Evolutionary conservation across 2,329 filamentous ascomycete genomes (phyloP).

Genomic region (Penicillium sp.): DNA sequence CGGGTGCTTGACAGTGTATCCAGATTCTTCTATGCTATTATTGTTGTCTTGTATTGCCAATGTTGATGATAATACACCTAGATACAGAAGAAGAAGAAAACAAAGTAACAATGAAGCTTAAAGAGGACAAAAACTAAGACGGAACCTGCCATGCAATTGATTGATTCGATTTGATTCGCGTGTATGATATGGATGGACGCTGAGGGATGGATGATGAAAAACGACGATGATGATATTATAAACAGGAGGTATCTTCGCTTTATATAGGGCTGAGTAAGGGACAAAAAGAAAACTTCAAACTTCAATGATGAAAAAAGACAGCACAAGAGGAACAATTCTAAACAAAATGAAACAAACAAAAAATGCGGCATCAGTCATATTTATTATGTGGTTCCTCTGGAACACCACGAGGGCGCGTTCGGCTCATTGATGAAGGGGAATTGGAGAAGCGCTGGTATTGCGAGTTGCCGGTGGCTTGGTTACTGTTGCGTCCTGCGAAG

Average conservation of each 20-base stretch:
- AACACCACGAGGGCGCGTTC: constrained; percentile 6
- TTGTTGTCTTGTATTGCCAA: neutral
- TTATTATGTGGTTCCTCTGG: constrained; percentile 9
- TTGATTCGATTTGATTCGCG: neutral
- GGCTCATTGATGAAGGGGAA: constrained; percentile 12
- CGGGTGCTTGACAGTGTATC: no score
- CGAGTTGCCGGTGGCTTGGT: constrained; percentile 4
- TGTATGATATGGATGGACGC: neutral
- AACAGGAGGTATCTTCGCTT: constrained; percentile 15
- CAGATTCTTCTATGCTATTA: neutral
- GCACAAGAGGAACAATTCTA: neutral
- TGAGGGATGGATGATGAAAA: neutral
- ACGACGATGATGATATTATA: constrained; percentile 8
- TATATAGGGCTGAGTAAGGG: constrained; percentile 10
- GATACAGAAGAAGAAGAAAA: neutral
- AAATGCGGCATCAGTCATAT: constrained; percentile 10
- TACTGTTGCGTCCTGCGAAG: neutral
- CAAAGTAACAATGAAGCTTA: neutral
- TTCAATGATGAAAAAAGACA: neutral
- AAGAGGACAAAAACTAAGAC: neutral
- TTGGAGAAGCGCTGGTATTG: constrained; percentile 13
- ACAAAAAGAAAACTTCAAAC: neutral
- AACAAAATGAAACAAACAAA: neutral
- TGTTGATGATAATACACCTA: neutral
- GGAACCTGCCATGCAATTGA: neutral